Evolutionary conservation across 306 rosid species (phyloP).

Genomic region (Malus asiatica): DNA sequence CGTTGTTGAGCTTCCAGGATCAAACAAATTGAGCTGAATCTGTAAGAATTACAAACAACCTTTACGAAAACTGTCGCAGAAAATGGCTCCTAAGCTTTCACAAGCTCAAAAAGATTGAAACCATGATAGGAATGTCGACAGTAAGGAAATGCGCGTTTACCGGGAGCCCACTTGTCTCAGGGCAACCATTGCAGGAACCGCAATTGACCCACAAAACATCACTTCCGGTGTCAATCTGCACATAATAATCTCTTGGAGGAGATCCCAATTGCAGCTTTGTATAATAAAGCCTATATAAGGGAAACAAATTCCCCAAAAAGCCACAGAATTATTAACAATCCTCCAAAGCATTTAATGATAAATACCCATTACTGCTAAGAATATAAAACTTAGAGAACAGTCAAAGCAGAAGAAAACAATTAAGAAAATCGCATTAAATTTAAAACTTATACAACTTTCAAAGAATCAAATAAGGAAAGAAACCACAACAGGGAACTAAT

Average conservation of each 20-base stretch:
- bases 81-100: neutral
- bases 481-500: neutral
- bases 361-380: neutral
- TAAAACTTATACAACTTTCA: neutral
- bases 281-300: constrained; percentile 63
- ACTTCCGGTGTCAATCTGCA: constrained; percentile 98
- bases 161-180: constrained; percentile 73
- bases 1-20: constrained; percentile 66
- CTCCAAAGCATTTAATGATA: neutral
- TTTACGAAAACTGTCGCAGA: neutral
- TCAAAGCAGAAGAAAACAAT: neutral
- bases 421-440: neutral
- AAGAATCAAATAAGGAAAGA: neutral
- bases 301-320: constrained; percentile 6
- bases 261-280: constrained; percentile 78
- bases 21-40: constrained; percentile 68
- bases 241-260: constrained; percentile 79
- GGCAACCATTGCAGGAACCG: constrained; percentile 84
- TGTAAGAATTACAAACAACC: constrained; percentile 28
- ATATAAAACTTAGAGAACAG: neutral
- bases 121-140: neutral
- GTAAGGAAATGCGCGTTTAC: constrained; percentile 33
- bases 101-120: constrained; percentile 9
- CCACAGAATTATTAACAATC: neutral
- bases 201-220: constrained; percentile 96